phyloP scores from a whole-genome alignment of 768 basidiomycete genomes.

The Phlegmacium glaucopus region DNA sequence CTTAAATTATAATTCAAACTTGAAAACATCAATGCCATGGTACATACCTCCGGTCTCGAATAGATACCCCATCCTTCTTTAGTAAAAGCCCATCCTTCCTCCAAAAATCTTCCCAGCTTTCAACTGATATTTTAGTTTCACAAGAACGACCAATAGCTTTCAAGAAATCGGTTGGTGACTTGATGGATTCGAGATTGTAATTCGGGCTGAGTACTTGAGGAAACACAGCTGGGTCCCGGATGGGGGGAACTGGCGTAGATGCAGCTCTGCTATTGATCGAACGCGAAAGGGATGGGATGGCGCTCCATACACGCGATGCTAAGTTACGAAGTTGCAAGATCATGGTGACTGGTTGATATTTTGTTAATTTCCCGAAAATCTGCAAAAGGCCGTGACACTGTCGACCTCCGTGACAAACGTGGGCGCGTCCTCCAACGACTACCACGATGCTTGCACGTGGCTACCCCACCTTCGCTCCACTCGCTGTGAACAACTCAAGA shows the following conservation, averaged over 20 bases:
- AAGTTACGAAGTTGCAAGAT: constrained; percentile 13
- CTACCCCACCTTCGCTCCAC: too few species aligned
- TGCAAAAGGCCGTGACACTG: too few species aligned
- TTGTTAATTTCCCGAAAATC: too few species aligned
- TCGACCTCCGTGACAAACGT: too few species aligned
- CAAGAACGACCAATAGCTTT: constrained; percentile 68
- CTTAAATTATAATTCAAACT: too few species aligned
- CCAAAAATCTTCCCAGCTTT: constrained; percentile 78
- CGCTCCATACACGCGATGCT: constrained; percentile 18
- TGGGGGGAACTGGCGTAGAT: constrained; percentile 30
- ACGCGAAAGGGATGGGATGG: constrained; percentile 27
- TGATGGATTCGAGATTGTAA: constrained; percentile 13
- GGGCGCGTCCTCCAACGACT: too few species aligned
- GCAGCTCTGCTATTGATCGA: constrained; percentile 31
- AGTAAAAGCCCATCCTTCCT: constrained; percentile 50
- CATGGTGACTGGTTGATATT: too few species aligned
- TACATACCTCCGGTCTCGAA: constrained; percentile 69
- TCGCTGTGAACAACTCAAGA: too few species aligned
- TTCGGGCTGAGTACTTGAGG: constrained; percentile 6
- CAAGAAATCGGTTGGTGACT: constrained; percentile 61
- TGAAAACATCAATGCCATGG: too few species aligned
- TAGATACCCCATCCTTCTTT: constrained; percentile 61
- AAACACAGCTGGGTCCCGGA: constrained; percentile 12
- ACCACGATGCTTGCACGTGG: too few species aligned
- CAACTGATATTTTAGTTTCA: constrained; percentile 60